These are phyloP conservation scores for Colletotrichum karsti DNA, from an alignment of 2,329 filamentous ascomycete genomes.

Conservation along the genomic window DNA sequence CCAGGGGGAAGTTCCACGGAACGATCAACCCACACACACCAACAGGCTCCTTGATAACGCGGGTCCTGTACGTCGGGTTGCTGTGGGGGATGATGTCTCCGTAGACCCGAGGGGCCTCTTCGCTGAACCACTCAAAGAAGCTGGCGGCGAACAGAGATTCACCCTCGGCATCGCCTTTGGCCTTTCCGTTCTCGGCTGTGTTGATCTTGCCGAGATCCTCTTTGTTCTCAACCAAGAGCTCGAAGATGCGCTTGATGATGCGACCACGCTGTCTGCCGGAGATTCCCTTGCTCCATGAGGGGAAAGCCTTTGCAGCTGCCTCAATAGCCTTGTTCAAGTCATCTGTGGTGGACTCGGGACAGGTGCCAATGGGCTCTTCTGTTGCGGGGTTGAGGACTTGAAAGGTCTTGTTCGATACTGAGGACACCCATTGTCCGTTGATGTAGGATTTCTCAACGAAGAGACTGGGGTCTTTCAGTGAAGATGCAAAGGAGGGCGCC, in stretches of 20 bases:
- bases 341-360: slow-evolving; percentile 72
- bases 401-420: not conserved
- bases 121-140: slow-evolving; percentile 85
- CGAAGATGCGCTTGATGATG: slow-evolving; percentile 68
- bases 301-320: slow-evolving; percentile 70
- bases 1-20: slow-evolving; percentile 86
- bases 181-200: slow-evolving; percentile 76
- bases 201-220: slow-evolving; percentile 72
- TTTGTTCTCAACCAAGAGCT: slow-evolving; percentile 68
- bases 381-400: slow-evolving; percentile 69
- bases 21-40: slow-evolving; percentile 86
- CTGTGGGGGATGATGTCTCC: slow-evolving; percentile 79
- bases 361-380: slow-evolving; percentile 71
- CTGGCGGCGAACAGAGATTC: slow-evolving; percentile 77
- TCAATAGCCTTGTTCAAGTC: slow-evolving; percentile 75
- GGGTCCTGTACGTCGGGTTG: slow-evolving; percentile 67
- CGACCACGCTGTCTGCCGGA: slow-evolving; percentile 66
- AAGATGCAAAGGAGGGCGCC: not conserved
- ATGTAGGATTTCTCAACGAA: slow-evolving; percentile 13
- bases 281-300: slow-evolving; percentile 61
- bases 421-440: slow-evolving; percentile 10
- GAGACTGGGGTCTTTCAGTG: slow-evolving; percentile 6
- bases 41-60: slow-evolving; percentile 83
- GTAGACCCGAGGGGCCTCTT: slow-evolving; percentile 78
- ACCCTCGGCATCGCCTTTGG: slow-evolving; percentile 73